Evolutionary conservation across 2,329 filamentous ascomycete species (phyloP), one percentile per base, ranked within the genome.

Genomic region (Spiromastix sp.): DNA sequence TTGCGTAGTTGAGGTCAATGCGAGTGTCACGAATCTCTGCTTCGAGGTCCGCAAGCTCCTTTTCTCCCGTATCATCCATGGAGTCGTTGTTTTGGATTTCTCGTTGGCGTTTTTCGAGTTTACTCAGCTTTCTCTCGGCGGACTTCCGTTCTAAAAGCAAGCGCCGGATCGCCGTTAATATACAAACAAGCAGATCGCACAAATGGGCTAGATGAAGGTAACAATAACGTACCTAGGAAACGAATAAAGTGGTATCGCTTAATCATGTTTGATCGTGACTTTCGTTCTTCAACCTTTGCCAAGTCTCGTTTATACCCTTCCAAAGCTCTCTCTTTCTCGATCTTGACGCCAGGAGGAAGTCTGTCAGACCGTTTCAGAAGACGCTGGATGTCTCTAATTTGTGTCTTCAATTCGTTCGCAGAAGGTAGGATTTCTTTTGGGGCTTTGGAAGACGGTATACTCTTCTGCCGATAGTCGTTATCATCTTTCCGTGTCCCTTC

Each of bases 221-320:
- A 2, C n/a, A n/a, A n/a, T n/a, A n/a, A 42, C 50, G 25, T 50
- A 63, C 60, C 75, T 42, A 79, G 67, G 49, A 79, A 80, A n/a
- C 75, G 59, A n/a, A 79, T 68, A 57, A 77, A 77, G 50, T 79
- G 75, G 50, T 77, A 80, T 49, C 68, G 70, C 39, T 64, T 63
- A 40, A 79, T 76, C 60, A 77, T 68, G 40, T 70, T 67, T 31
- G 62, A 64, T 44, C 65, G 63, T 45, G 67, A 58, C 45, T 71
- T 63, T 35, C 68, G 66, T 16, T 55, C 52, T 37, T 66, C 61
- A 37, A 66, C 62, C 16, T 67, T 61, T 11, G 58, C 61, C 34
- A 79, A 52, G 43, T 79, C 75, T 34, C 68, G 65, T 48, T 74
- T 61, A 37, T 71, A 71, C 1, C 67, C 68, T 37, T 63, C 62